Evolutionary conservation across 345 rosid genomes (phyloP), one percentile per base, ranked within the genome.

Genomic region (Iberis pinnata): DNA sequence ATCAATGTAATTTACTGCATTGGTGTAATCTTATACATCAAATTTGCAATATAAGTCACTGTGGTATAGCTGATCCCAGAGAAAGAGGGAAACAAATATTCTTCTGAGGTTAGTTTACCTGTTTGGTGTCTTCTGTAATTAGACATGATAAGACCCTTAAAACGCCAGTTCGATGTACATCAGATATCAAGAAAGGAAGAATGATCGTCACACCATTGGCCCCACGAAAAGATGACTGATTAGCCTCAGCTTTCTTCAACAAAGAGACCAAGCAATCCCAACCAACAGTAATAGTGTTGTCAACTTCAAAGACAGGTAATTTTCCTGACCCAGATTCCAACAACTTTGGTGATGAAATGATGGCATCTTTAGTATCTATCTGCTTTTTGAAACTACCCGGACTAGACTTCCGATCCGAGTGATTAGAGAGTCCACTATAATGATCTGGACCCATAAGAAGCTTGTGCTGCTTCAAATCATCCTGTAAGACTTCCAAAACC

Each of bases 181-280:
- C 63, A 27, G 87, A 93, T 53, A 77, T 89, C 74, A 93, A 58
- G 59, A 93, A 93, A 19, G 99, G 97, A 47, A 93, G 95, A 73
- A 93, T 72, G 42, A 77, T 65, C 25, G 81, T 68, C 67, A 88
- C 80, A 41, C 99, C 99, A 70, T 86, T 83, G 58, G 94, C 84
- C 9, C 89, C 76, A 22, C 99, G 86, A 64, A 93, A 88, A 41
- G 95, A 70, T 38, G 90, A 72, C 71, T 93, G 99, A 70, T 69
- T 83, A 37, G 79, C 79, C 75, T 93, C 99, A 65, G 99, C 75
- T 80, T 83, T 93, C 88, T 88, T 93, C 63, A 93, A 49, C 65
- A 93, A 73, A 68, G 95, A 81, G 53, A 83, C 78, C 89, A 93
- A 29, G 61, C 95, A 88, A 73, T 93, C 99, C 99, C 99, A 93